Evolutionary conservation across 768 basidiomycete genomes (phyloP).

Genomic region (Inosperma sp.): DNA sequence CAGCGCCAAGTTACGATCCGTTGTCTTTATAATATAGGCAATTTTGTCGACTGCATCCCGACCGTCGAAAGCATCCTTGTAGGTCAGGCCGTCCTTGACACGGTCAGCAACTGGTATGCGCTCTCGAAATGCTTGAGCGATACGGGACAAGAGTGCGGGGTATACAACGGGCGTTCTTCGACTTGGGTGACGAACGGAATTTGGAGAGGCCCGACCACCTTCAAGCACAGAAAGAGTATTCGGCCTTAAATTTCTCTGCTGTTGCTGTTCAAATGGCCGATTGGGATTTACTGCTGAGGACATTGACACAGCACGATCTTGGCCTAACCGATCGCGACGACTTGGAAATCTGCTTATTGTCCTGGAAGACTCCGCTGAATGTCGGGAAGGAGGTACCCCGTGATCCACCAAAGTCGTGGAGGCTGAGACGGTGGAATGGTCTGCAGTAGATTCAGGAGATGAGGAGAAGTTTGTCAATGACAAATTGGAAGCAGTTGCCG

Average conservation of each 20-base stretch:
- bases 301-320: slow-evolving; percentile 76
- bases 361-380: slow-evolving; percentile 68
- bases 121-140: slow-evolving; percentile 88
- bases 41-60: slow-evolving; percentile 97
- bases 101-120: slow-evolving; percentile 74
- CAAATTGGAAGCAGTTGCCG: slow-evolving; percentile 21
- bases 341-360: slow-evolving; percentile 48
- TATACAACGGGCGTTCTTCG: slow-evolving; percentile 77
- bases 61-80: slow-evolving; percentile 95
- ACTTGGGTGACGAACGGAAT: slow-evolving; percentile 33
- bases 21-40: slow-evolving; percentile 97
- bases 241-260: slow-evolving; percentile 28
- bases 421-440: slow-evolving; percentile 41
- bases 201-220: slow-evolving; percentile 40
- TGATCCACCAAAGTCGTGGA: slow-evolving; percentile 37
- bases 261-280: slow-evolving; percentile 42
- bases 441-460: slow-evolving; percentile 23
- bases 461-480: slow-evolving; percentile 38
- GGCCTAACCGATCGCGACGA: slow-evolving; percentile 54
- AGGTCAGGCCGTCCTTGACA: slow-evolving; percentile 91
- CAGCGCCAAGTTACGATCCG: slow-evolving; percentile 92
- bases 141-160: slow-evolving; percentile 92
- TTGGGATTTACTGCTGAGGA: slow-evolving; percentile 54
- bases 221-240: slow-evolving; percentile 30
- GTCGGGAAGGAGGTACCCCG: slow-evolving; percentile 36